Conservation (phyloP, 2,329 filamentous ascomycete species). For the Waltergamsia citrina region DNA sequence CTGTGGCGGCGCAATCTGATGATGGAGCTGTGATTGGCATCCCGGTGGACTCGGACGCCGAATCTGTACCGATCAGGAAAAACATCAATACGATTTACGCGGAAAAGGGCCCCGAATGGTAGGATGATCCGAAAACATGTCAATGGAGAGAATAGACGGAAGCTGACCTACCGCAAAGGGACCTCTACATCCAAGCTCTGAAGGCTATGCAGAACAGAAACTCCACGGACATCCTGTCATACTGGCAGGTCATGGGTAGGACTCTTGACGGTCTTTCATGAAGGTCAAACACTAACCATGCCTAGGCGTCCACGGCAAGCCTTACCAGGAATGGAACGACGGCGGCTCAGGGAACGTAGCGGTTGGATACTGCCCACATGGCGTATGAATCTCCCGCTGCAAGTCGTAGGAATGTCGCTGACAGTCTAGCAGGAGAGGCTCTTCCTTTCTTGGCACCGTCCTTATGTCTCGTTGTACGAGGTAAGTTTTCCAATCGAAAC, state of each 20-base stretch:
- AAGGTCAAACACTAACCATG: slow-evolving; percentile 4
- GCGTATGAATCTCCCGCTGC: slow-evolving; percentile 20
- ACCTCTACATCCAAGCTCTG: slow-evolving; percentile 39
- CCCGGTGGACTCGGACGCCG: slow-evolving; percentile 22
- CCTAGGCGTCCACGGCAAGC: slow-evolving; percentile 30
- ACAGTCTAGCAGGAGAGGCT: slow-evolving; percentile 30
- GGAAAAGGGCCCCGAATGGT: slow-evolving; percentile 34
- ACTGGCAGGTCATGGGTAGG: slow-evolving; percentile 39
- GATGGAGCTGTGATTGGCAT: slow-evolving; percentile 21
- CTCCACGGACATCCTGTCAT: slow-evolving; percentile 33
- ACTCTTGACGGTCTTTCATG: neutral
- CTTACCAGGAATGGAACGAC: slow-evolving; percentile 30
- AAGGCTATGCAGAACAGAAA: slow-evolving; percentile 28
- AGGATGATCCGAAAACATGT: slow-evolving; percentile 10
- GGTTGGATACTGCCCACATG: slow-evolving; percentile 37
- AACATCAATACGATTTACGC: slow-evolving; percentile 37
- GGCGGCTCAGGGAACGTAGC: slow-evolving; percentile 23
- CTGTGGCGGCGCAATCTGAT: too few species aligned
- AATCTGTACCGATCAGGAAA: slow-evolving; percentile 30
- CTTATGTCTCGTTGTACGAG: slow-evolving; percentile 45
- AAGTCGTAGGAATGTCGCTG: neutral
- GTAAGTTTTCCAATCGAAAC: slow-evolving; percentile 17
- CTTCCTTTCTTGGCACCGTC: slow-evolving; percentile 46
- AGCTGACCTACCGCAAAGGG: slow-evolving; percentile 20
- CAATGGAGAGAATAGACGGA: neutral